Evolutionary conservation across 2,329 filamentous ascomycete genomes (phyloP).

Genomic region (Fusarium sambucinum): DNA sequence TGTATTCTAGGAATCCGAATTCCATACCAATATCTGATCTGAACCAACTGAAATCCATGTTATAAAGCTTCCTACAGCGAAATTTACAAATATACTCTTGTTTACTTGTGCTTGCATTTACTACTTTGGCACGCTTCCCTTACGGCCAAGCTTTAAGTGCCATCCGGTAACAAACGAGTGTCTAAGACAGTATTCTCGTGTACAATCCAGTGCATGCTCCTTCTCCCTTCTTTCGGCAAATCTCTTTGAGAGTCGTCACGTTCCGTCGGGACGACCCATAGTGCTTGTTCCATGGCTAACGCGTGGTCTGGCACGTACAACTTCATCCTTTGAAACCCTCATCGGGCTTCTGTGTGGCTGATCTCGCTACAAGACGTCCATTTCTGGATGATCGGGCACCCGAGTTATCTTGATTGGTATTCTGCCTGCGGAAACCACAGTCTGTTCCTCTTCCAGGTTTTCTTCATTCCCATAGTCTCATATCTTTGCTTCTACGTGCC

Average conservation of each 20-base stretch:
- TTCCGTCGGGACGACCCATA: conserved; percentile 37
- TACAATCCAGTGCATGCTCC: conserved; percentile 5
- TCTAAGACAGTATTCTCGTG: conserved; percentile 19
- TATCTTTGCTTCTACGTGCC: neutral
- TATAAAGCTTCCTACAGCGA: neutral
- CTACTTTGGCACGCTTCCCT: neutral
- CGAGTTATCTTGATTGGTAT: neutral
- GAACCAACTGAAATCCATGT: conserved; percentile 4
- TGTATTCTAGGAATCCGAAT: conserved; percentile 2
- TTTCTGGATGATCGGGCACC: neutral
- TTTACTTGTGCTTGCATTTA: conserved; percentile 7
- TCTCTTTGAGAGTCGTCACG: conserved; percentile 25
- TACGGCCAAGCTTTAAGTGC: neutral
- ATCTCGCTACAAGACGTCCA: neutral
- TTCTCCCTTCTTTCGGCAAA: conserved; percentile 17
- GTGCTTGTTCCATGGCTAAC: conserved; percentile 5
- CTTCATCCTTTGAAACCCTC: conserved; percentile 14
- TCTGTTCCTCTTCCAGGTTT: neutral
- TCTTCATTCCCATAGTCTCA: neutral
- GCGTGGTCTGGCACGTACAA: conserved; percentile 9
- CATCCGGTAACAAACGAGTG: neutral
- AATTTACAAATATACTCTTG: neutral
- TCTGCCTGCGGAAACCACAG: neutral
- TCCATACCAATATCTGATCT: conserved; percentile 11
- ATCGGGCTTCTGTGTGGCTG: neutral